Percentiles rank a stretch among this genome's conserved stretches.
phyloP scores from a whole-genome alignment of 371 early-diverging fungal species.

The Lichtheimia hyalospora region DNA sequence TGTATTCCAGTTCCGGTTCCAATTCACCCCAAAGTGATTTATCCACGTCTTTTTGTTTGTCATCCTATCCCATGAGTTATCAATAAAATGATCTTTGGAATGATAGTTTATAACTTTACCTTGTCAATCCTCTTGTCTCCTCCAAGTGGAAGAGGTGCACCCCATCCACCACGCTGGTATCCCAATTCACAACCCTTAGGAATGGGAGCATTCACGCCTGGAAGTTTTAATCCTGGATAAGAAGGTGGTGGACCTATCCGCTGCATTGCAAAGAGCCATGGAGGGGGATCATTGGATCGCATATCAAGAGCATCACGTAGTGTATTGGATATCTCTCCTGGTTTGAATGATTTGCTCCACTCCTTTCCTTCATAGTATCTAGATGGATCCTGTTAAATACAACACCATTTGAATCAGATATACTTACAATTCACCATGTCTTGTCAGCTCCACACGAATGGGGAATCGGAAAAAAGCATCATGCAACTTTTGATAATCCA shows the following conservation, averaged over 20 bases:
- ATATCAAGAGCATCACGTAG: slow-evolving; percentile 79
- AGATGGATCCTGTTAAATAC: not conserved
- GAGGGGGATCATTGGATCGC: slow-evolving; percentile 79
- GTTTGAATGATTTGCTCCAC: slow-evolving; percentile 2
- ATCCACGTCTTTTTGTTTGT: slow-evolving; percentile 35
- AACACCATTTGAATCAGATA: not conserved
- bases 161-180: slow-evolving; percentile 93
- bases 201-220: slow-evolving; percentile 92
- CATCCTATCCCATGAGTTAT: not conserved
- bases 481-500: slow-evolving; percentile 90
- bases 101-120: too few species aligned
- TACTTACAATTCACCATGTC: slow-evolving; percentile 63
- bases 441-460: slow-evolving; percentile 72
- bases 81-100: not conserved
- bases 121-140: not conserved
- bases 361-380: slow-evolving; percentile 14
- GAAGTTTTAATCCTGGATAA: slow-evolving; percentile 83
- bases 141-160: slow-evolving; percentile 68
- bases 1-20: slow-evolving; percentile 44
- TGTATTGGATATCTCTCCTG: slow-evolving; percentile 79
- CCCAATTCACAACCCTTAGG: slow-evolving; percentile 93
- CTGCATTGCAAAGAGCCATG: slow-evolving; percentile 97
- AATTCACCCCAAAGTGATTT: slow-evolving; percentile 76
- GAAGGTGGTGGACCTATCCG: slow-evolving; percentile 92
- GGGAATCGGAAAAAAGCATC: slow-evolving; percentile 92